Evolutionary conservation across 148 eudicot species (phyloP).

Genomic region (Euryodendron excelsum): DNA sequence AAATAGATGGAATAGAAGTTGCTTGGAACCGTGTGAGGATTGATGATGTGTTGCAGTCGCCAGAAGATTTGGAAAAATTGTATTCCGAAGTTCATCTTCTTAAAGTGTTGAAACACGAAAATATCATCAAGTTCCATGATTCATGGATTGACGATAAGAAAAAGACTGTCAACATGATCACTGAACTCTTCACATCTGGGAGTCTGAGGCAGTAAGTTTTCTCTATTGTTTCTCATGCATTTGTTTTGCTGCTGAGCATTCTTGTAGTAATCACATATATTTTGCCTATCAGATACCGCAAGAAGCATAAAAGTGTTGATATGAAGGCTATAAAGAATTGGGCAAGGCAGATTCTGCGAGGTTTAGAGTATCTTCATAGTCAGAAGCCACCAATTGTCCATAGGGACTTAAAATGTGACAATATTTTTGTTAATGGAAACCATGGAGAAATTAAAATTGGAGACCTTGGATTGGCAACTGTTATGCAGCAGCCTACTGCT

Average conservation of each 20-base stretch:
- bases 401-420: slow-evolving; percentile 89
- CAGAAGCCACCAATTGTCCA: slow-evolving; percentile 81
- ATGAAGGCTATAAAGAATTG: slow-evolving; percentile 93
- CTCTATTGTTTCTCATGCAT: not conserved
- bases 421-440: slow-evolving; percentile 83
- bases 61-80: slow-evolving; percentile 67
- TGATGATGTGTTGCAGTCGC: slow-evolving; percentile 58
- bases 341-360: slow-evolving; percentile 89
- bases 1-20: slow-evolving; percentile 84
- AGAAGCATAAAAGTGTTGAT: slow-evolving; percentile 75
- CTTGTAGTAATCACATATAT: slow-evolving; percentile 14
- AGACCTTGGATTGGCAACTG: slow-evolving; percentile 84
- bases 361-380: slow-evolving; percentile 78
- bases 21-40: slow-evolving; percentile 88
- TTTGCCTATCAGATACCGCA: slow-evolving; percentile 52
- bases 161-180: slow-evolving; percentile 86
- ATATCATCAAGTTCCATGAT: slow-evolving; percentile 72
- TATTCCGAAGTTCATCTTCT: slow-evolving; percentile 81
- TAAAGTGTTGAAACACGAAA: slow-evolving; percentile 68
- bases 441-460: slow-evolving; percentile 92
- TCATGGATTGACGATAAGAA: slow-evolving; percentile 90
- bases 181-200: slow-evolving; percentile 94
- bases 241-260: not conserved
- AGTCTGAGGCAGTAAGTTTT: slow-evolving; percentile 82
- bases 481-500: slow-evolving; percentile 70